Evolutionary conservation across 768 basidiomycete species (phyloP).

Genomic region (Lactarius indigo): DNA sequence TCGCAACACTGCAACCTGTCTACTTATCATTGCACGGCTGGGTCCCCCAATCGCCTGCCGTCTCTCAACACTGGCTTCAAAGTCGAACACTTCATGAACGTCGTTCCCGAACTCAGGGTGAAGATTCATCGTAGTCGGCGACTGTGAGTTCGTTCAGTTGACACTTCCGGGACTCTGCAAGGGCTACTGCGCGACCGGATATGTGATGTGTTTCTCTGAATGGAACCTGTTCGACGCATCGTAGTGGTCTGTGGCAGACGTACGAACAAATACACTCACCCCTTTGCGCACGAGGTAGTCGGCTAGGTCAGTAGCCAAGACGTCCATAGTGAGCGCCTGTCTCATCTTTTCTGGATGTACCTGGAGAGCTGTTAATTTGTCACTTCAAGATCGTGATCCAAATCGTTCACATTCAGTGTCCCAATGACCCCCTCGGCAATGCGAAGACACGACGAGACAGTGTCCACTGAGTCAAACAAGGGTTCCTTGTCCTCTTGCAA

Average conservation of each 20-base stretch:
- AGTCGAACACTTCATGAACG: constrained; percentile 83
- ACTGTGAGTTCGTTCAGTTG: constrained; percentile 80
- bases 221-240: constrained; percentile 60
- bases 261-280: constrained; percentile 46
- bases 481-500: constrained; percentile 99
- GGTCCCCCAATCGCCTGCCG: constrained; percentile 91
- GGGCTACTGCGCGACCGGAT: constrained; percentile 92
- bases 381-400: not conserved
- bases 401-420: constrained; percentile 70
- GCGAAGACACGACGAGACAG: constrained; percentile 78
- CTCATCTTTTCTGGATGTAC: constrained; percentile 90
- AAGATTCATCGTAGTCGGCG: constrained; percentile 72
- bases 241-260: constrained; percentile 7
- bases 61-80: constrained; percentile 93
- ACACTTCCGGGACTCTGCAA: constrained; percentile 80
- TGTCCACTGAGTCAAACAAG: constrained; percentile 90
- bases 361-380: constrained; percentile 38
- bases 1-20: constrained; percentile 80
- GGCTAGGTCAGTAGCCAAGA: constrained; percentile 97
- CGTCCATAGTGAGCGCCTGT: constrained; percentile 90
- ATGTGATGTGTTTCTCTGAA: constrained; percentile 99
- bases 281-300: constrained; percentile 99
- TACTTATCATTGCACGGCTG: constrained; percentile 74
- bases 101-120: constrained; percentile 78
- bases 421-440: constrained; percentile 95